Evolutionary conservation across 805 yeast species (phyloP).

Genomic region (Metschnikowia chrysomelidarum): DNA sequence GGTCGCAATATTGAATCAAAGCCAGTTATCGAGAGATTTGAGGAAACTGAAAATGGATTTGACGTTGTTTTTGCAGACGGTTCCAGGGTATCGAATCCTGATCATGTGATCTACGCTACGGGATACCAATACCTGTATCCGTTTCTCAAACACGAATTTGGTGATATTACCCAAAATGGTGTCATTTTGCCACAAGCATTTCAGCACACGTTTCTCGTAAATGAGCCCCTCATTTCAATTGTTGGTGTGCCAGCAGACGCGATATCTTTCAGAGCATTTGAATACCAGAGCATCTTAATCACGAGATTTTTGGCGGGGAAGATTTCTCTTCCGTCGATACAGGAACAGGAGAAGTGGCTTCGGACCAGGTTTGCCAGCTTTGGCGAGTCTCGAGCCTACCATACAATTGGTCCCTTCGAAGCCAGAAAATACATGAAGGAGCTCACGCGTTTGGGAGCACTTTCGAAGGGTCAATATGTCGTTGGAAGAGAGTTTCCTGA

Average conservation of each 20-base stretch:
- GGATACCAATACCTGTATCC: conserved; percentile 73
- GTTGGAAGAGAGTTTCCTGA: conserved; percentile 17
- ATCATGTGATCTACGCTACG: conserved; percentile 64
- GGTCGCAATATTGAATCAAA: conserved; percentile 21
- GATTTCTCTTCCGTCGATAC: conserved; percentile 46
- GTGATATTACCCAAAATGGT: conserved; percentile 39
- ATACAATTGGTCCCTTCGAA: conserved; percentile 37
- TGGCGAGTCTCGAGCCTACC: conserved; percentile 45
- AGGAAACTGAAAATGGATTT: conserved; percentile 23
- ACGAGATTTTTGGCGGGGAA: conserved; percentile 61
- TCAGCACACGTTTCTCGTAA: conserved; percentile 55
- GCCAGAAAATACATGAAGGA: conserved; percentile 27
- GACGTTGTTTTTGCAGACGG: conserved; percentile 51
- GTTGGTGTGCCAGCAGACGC: conserved; percentile 62
- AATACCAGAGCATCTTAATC: conserved; percentile 62
- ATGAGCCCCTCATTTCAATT: conserved; percentile 64
- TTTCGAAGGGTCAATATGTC: neutral
- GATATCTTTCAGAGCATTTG: conserved; percentile 60
- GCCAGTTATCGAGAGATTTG: conserved; percentile 27
- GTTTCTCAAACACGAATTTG: conserved; percentile 46
- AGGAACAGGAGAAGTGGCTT: conserved; percentile 48
- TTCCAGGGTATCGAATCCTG: conserved; percentile 44
- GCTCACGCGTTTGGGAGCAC: conserved; percentile 22
- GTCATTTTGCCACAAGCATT: conserved; percentile 46
- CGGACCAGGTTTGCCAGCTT: conserved; percentile 34